phyloP scores from a whole-genome alignment of 2,329 filamentous ascomycete genomes.

The Fusarium sp. region DNA sequence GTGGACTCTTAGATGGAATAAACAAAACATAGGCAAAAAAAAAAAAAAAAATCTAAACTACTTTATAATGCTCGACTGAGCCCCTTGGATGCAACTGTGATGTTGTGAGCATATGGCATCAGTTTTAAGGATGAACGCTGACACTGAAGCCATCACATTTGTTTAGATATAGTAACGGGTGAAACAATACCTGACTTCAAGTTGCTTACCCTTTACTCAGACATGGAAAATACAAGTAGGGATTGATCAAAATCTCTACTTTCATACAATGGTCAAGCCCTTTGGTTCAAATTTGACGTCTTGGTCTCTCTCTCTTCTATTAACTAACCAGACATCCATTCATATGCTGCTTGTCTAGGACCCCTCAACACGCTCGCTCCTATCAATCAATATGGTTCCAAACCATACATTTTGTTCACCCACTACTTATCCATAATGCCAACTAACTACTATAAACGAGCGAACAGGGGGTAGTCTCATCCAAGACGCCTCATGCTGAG shows the following conservation, averaged over 20 bases:
- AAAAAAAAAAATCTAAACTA: conserved; percentile 35
- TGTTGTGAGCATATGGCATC: not conserved
- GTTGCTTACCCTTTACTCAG: no score
- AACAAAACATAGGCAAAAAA: conserved; percentile 23
- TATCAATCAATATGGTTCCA: conserved; percentile 33
- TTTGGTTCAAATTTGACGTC: not conserved
- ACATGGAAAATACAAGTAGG: no score
- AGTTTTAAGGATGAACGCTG: not conserved
- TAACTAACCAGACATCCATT: conserved; percentile 44
- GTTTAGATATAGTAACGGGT: no score
- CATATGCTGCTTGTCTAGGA: conserved; percentile 38
- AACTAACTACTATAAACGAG: conserved; percentile 38
- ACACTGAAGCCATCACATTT: no score
- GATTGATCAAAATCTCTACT: no score
- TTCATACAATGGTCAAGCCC: no score
- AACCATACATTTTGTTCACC: conserved; percentile 41
- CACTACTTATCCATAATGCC: conserved; percentile 42
- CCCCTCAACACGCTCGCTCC: conserved; percentile 32
- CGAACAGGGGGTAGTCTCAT: conserved; percentile 30
- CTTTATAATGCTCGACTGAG: not conserved
- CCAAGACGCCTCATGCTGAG: conserved; percentile 24
- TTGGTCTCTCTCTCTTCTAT: conserved; percentile 43
- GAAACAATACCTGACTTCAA: no score
- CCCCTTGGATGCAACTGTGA: not conserved
- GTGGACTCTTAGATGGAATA: conserved; percentile 15